Percentiles rank a stretch among this genome's conserved stretches.
phyloP scores from a whole-genome alignment of 2,329 filamentous ascomycete species.

The Colletotrichum karsti region DNA sequence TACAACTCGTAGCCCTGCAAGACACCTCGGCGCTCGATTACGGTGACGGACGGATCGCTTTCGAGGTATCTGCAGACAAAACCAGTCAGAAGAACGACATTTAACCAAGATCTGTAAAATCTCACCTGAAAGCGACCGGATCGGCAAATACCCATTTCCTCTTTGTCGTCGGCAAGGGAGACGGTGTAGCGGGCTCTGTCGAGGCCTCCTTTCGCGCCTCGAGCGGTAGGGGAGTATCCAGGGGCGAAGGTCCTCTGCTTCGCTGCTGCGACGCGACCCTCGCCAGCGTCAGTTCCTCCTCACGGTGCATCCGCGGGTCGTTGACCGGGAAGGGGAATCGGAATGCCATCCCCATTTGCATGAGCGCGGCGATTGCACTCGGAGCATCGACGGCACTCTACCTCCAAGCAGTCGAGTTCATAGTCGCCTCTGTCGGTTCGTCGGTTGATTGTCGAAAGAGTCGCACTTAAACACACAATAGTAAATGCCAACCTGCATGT shows the following conservation, averaged over 20 bases:
- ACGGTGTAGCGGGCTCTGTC: conserved; percentile 13
- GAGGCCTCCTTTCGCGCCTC: conserved; percentile 23
- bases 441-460: neutral
- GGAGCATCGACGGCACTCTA: conserved; percentile 22
- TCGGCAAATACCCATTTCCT: conserved; percentile 66
- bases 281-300: conserved; percentile 47
- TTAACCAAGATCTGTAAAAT: neutral
- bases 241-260: conserved; percentile 30
- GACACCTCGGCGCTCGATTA: conserved; percentile 75
- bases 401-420: conserved; percentile 11
- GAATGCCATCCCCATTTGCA: conserved; percentile 45
- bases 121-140: conserved; percentile 64
- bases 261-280: conserved; percentile 40
- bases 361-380: neutral
- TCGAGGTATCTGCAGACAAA: conserved; percentile 75
- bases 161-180: conserved; percentile 38
- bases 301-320: conserved; percentile 43
- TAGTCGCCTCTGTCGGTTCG: conserved; percentile 7
- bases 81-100: neutral
- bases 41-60: conserved; percentile 79
- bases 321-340: conserved; percentile 41
- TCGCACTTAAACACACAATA: no score
- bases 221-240: conserved; percentile 20
- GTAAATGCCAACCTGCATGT: conserved; percentile 4
- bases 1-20: conserved; percentile 92